Conservation (phyloP, 306 rosid species). For the Castanospermum australe region DNA sequence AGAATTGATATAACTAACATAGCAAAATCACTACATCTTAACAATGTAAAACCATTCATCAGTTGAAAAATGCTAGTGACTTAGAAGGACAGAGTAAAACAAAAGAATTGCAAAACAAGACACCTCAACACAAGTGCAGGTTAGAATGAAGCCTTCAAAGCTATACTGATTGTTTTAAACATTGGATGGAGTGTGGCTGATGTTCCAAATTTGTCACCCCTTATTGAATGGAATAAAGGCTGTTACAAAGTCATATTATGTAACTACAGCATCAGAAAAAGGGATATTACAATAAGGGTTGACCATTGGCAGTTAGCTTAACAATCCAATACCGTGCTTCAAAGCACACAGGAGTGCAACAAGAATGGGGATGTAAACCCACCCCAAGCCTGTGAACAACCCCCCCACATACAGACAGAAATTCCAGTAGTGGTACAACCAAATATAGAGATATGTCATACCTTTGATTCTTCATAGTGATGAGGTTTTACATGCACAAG, state of each 20-base stretch:
- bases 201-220: background rate
- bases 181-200: background rate
- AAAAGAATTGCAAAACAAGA: background rate
- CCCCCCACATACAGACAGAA: background rate
- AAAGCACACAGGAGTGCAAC: no score
- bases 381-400: background rate
- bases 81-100: background rate
- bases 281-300: background rate
- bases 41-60: no score
- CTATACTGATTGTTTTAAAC: background rate
- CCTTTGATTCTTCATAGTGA: conserved; percentile 50
- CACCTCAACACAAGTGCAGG: background rate
- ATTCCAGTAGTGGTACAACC: background rate
- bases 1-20: no score
- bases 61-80: background rate
- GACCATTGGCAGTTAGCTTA: background rate
- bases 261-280: background rate
- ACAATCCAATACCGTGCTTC: no score
- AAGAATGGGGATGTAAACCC: no score
- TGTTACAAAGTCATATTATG: background rate
- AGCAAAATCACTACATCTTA: no score
- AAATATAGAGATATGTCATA: conserved; percentile 24
- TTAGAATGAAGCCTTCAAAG: background rate
- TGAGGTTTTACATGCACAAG: conserved; percentile 24
- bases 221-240: conserved; percentile 25